Evolutionary conservation across 306 rosid species (phyloP).

Genomic region (Elaeagnus macrophylla): DNA sequence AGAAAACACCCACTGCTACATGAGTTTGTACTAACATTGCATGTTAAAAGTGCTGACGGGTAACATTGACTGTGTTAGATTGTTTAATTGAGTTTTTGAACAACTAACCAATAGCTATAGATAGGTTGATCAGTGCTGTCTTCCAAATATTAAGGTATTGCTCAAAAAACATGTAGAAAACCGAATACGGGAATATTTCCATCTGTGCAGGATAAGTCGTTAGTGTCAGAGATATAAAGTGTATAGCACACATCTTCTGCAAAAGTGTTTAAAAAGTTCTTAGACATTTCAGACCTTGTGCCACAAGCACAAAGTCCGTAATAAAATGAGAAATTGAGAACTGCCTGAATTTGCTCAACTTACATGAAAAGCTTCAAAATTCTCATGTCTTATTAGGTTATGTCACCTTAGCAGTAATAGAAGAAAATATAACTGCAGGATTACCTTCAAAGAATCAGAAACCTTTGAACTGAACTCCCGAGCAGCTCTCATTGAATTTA

Average conservation of each 20-base stretch:
- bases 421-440: conserved; percentile 7
- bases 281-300: conserved; percentile 1
- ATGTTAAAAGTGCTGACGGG: not conserved
- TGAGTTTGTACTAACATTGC: not conserved
- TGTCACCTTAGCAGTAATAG: too few species aligned
- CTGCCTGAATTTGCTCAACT: too few species aligned
- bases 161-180: conserved; percentile 96
- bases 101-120: conserved; percentile 90
- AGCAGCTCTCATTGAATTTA: conserved; percentile 93
- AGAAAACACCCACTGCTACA: too few species aligned
- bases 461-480: conserved; percentile 80
- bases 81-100: conserved; percentile 3
- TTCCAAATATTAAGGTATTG: conserved; percentile 98
- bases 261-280: not conserved
- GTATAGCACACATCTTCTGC: not conserved
- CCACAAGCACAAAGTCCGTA: not conserved
- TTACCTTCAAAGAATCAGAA: conserved; percentile 87
- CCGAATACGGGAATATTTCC: conserved; percentile 92
- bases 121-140: conserved; percentile 85
- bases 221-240: conserved; percentile 17
- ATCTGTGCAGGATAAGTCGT: conserved; percentile 58
- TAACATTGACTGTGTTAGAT: not conserved
- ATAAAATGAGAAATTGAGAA: not conserved
- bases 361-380: too few species aligned
- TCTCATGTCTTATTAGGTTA: too few species aligned